Percentiles rank a stretch among this genome's conserved stretches.
These are phyloP conservation scores for Yamadazyma kitorensis DNA, from an alignment of 805 yeast species.

Conservation along the genomic window DNA sequence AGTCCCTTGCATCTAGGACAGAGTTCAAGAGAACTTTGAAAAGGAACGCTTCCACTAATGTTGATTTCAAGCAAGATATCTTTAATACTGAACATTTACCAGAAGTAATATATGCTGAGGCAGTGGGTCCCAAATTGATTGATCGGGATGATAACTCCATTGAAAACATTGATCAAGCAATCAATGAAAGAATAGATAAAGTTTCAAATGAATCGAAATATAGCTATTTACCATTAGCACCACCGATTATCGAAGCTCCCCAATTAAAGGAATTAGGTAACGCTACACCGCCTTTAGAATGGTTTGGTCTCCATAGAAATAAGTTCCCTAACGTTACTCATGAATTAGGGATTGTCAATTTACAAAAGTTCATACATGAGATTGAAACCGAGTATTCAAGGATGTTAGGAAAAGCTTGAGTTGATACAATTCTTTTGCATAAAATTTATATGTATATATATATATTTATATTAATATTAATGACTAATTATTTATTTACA, in stretches of 20 bases:
- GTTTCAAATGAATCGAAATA: constrained; percentile 42
- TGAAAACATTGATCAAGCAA: constrained; percentile 32
- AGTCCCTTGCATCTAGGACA: constrained; percentile 62
- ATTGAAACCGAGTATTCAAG: constrained; percentile 56
- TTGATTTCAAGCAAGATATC: constrained; percentile 14
- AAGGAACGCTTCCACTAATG: constrained; percentile 16
- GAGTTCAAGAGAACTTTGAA: constrained; percentile 33
- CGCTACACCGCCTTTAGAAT: constrained; percentile 97
- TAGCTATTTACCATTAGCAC: constrained; percentile 60
- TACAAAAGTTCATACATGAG: constrained; percentile 72
- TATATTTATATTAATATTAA: background rate
- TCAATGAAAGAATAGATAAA: constrained; percentile 35
- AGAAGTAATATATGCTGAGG: constrained; percentile 3
- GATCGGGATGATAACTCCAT: constrained; percentile 14
- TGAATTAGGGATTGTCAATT: constrained; percentile 66
- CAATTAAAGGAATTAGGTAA: constrained; percentile 87
- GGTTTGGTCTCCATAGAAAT: constrained; percentile 93
- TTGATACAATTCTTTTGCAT: background rate
- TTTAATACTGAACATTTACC: constrained; percentile 3
- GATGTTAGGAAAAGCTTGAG: constrained; percentile 42
- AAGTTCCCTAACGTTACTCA: constrained; percentile 86
- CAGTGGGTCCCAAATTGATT: background rate
- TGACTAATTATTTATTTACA: background rate
- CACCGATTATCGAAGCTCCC: constrained; percentile 86
- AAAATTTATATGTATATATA: no score